These are phyloP conservation scores for Colletotrichum sp. DNA, from an alignment of 2,329 filamentous ascomycete species.

Conservation along the genomic window DNA sequence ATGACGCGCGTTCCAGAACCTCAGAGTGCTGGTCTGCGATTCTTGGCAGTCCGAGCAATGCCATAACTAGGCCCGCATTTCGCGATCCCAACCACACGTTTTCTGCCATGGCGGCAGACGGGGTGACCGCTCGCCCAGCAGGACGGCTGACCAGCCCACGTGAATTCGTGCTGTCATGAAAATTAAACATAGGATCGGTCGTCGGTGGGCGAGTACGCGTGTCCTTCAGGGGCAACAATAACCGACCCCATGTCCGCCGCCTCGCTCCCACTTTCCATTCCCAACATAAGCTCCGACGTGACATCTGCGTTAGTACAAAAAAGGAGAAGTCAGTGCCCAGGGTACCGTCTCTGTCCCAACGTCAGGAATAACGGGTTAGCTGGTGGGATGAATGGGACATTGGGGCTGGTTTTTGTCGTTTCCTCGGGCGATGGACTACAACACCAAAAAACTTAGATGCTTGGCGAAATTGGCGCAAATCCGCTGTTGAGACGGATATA, in stretches of 20 bases:
- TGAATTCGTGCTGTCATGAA: not conserved
- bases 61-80: not conserved
- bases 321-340: not conserved
- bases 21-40: not conserved
- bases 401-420: not conserved
- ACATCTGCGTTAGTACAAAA: not conserved
- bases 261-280: slow-evolving; percentile 1
- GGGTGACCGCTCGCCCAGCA: not conserved
- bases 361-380: not conserved
- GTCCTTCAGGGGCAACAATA: not conserved
- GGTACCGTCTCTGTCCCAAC: not conserved
- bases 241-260: not conserved
- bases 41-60: slow-evolving; percentile 5
- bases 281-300: not conserved
- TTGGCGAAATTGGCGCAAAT: not conserved
- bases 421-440: not conserved
- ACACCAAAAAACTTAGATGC: not conserved
- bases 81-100: not conserved
- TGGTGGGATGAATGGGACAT: not conserved
- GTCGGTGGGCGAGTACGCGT: not conserved
- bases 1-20: slow-evolving; percentile 12
- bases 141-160: not conserved
- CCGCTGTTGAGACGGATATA: not conserved
- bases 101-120: not conserved
- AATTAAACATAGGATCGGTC: not conserved